These are phyloP conservation scores for Primulina tabacum DNA, from an alignment of 257 asterid genomes.

Conservation along the genomic window DNA sequence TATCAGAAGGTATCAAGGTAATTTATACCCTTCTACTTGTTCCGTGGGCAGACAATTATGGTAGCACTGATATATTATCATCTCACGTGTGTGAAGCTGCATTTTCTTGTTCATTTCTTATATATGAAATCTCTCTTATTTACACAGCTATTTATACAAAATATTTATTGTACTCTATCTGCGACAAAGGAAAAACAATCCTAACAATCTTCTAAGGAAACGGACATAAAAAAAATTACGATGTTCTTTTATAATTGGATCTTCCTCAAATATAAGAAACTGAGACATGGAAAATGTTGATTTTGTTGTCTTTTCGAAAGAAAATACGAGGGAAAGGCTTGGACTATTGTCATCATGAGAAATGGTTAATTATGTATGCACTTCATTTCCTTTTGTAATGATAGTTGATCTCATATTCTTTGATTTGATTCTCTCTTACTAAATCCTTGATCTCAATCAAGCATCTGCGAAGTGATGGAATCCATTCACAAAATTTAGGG, in stretches of 20 bases:
- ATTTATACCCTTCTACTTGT: conserved; percentile 18
- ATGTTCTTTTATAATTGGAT: background rate
- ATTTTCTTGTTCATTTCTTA: background rate
- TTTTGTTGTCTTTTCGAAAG: background rate
- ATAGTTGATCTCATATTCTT: background rate
- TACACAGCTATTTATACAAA: background rate
- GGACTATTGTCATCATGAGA: background rate
- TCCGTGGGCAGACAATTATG: conserved; percentile 9
- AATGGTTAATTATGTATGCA: background rate
- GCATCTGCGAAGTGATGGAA: background rate
- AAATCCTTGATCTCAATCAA: background rate
- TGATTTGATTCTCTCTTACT: background rate
- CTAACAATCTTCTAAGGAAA: background rate
- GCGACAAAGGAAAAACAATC: background rate
- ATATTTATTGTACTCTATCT: too few relatives aligned
- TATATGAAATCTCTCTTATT: background rate
- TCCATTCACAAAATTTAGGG: background rate
- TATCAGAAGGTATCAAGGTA: conserved; percentile 83
- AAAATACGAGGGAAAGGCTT: conserved; percentile 3
- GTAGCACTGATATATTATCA: background rate
- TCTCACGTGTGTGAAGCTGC: background rate
- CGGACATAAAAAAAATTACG: background rate
- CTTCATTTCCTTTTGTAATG: background rate
- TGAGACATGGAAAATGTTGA: background rate
- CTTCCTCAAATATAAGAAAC: background rate